A percentile compares a stretch with the other conserved stretches of the same genome.
These are phyloP conservation scores for Delphinella strobiligena DNA, from an alignment of 2,329 filamentous ascomycete species.

Conservation along the genomic window DNA sequence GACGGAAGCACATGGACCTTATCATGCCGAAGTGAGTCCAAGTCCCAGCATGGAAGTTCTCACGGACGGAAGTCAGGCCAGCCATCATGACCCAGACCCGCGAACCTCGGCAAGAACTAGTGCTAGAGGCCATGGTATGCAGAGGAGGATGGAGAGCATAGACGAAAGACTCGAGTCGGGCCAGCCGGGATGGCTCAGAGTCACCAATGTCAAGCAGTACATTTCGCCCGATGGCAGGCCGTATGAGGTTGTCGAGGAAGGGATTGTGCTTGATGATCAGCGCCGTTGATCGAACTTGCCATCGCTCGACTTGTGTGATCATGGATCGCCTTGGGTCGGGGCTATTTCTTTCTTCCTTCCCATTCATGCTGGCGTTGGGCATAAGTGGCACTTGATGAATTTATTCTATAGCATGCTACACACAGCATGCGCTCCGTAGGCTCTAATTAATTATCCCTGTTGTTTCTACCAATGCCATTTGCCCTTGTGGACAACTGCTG, in stretches of 20 bases:
- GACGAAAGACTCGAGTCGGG: neutral
- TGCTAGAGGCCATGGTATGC: neutral
- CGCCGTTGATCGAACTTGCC: no score
- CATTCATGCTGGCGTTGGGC: no score
- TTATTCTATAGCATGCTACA: no score
- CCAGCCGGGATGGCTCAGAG: neutral
- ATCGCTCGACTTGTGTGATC: no score
- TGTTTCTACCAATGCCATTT: no score
- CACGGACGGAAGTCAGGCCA: neutral
- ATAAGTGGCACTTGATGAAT: no score
- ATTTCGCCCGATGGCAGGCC: neutral
- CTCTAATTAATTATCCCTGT: no score
- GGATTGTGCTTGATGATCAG: neutral
- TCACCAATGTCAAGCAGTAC: neutral
- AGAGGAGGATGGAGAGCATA: neutral
- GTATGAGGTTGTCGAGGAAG: neutral
- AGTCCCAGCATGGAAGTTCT: slow-evolving; percentile 5
- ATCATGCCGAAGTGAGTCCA: slow-evolving; percentile 2
- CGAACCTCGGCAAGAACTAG: neutral
- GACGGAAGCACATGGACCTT: slow-evolving; percentile 3
- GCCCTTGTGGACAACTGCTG: no score
- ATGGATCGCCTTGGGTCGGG: no score
- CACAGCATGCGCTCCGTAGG: no score
- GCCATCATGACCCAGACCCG: neutral
- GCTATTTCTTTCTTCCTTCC: no score